Percentiles rank a stretch among this genome's conserved stretches.
Evolutionary conservation across 2,329 filamentous ascomycete genomes (phyloP).

Genomic region (Cladosporium oxysporum): DNA sequence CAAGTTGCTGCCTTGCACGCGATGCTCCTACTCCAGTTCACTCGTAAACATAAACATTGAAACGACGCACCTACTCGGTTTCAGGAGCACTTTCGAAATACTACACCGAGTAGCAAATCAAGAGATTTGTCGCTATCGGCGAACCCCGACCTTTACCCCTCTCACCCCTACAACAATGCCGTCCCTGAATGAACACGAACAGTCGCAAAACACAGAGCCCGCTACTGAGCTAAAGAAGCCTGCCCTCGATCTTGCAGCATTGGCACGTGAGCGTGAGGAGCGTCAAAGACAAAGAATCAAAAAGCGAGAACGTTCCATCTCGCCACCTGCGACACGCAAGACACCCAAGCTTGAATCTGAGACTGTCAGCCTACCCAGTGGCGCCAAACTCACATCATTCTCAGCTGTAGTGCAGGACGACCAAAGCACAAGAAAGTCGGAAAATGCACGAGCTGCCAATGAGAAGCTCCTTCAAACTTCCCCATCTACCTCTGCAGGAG

Average conservation of each 20-base stretch:
- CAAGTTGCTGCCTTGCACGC: neutral
- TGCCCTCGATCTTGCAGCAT: neutral
- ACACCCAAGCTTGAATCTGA: slow-evolving; percentile 29
- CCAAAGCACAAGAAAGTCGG: slow-evolving; percentile 28
- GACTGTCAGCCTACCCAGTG: slow-evolving; percentile 25
- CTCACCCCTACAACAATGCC: neutral
- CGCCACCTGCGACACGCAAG: slow-evolving; percentile 37
- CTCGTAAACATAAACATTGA: neutral
- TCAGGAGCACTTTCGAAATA: neutral
- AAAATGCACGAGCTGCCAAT: slow-evolving; percentile 28
- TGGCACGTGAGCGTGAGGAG: slow-evolving; percentile 9
- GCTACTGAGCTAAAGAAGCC: neutral
- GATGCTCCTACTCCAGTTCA: neutral
- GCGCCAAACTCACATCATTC: slow-evolving; percentile 31
- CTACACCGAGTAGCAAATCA: neutral
- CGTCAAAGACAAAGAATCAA: neutral
- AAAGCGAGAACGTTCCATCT: slow-evolving; percentile 59
- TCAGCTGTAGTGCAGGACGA: slow-evolving; percentile 27
- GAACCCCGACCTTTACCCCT: neutral
- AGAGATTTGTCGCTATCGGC: neutral
- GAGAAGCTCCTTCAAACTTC: slow-evolving; percentile 19
- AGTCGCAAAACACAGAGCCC: neutral
- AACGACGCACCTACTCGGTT: neutral
- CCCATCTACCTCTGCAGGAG: neutral
- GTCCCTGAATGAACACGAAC: neutral